These are phyloP conservation scores for Phalaenopsis equestris DNA, from an alignment of 106 monocot species.

Conservation along the genomic window DNA sequence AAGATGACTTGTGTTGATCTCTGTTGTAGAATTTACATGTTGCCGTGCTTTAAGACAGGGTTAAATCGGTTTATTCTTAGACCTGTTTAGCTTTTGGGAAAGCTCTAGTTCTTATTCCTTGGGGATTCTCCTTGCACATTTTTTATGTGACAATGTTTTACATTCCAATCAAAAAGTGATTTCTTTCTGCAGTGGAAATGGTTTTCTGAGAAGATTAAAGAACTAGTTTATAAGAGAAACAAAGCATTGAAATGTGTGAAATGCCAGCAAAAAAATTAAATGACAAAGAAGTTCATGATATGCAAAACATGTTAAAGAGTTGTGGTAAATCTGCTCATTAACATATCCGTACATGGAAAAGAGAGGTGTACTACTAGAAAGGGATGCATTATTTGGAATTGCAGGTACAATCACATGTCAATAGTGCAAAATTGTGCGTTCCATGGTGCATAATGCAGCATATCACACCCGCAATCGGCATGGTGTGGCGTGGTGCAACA, in stretches of 20 bases:
- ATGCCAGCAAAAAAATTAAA: not conserved
- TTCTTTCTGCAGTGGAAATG: conserved; percentile 34
- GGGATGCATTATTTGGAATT: not conserved
- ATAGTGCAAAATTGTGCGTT: too few species aligned
- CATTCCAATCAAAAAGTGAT: conserved; percentile 1
- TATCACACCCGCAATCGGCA: too few species aligned
- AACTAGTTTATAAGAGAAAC: not conserved
- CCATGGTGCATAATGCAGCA: too few species aligned
- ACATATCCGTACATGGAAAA: not conserved
- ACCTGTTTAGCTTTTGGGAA: not conserved
- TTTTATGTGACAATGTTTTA: not conserved
- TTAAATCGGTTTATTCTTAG: conserved; percentile 8
- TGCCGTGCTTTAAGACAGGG: not conserved
- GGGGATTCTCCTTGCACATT: not conserved
- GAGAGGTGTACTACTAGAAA: not conserved
- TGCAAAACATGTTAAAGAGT: not conserved
- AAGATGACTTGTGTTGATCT: conserved; percentile 13
- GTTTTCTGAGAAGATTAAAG: conserved; percentile 1
- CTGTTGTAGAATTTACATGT: conserved; percentile 26
- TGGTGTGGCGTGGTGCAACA: too few species aligned
- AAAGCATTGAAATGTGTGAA: not conserved
- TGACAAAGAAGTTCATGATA: not conserved
- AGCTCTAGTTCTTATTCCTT: not conserved
- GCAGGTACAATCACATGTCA: not conserved
- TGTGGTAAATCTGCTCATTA: not conserved